Evolutionary conservation across 140 eudicot species (phyloP), one percentile per base, ranked within the genome.

Genomic region (Stevia rebaudiana): DNA sequence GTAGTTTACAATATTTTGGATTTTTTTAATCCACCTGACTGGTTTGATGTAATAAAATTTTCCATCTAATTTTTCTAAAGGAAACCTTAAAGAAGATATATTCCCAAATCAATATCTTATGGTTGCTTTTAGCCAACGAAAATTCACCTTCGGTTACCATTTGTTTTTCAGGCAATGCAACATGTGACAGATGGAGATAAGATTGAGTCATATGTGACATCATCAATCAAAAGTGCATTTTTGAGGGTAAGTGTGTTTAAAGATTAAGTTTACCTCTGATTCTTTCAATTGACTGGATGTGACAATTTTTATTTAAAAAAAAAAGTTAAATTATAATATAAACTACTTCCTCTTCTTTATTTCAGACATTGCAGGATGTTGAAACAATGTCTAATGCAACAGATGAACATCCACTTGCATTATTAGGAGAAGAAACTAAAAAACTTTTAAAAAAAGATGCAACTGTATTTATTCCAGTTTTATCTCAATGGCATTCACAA

Each of bases 201-300:
- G 80, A 80, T 92, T 23, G 98, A 92, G 74, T 52, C 74, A 41
- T 92, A 88, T 60, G 83, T 92, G 28, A 55, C 86, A 51, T 85
- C 90, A 58, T 92, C 98, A 72, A 79, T 85, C 47, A 92, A 83
- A 79, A 81, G 72, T 71, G 96, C 95, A 66, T 92, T 84, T 78
- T 36, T 83, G 71, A 80, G 86, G 74, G 98, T 92, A 72, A 73
- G 92, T 77, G 30, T 63, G 25, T 69, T 61, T 49, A 19, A 28
- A 63, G 22, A 49, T 46, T 43, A 41, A 18, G 23, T 33, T 33
- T 22, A 4, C 43, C 28, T 41, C 47, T 69, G 41, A n/a, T 42
- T 25, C 12, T 52, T n/a, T 70, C 30, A 0, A 62, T 16, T 49
- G 69, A 61, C 62, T 65, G 12, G 54, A 35, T 31, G 61, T 55